Evolutionary conservation across 164 flowering plant species (phyloP).

Genomic region (Chloranthus sessilifolius): DNA sequence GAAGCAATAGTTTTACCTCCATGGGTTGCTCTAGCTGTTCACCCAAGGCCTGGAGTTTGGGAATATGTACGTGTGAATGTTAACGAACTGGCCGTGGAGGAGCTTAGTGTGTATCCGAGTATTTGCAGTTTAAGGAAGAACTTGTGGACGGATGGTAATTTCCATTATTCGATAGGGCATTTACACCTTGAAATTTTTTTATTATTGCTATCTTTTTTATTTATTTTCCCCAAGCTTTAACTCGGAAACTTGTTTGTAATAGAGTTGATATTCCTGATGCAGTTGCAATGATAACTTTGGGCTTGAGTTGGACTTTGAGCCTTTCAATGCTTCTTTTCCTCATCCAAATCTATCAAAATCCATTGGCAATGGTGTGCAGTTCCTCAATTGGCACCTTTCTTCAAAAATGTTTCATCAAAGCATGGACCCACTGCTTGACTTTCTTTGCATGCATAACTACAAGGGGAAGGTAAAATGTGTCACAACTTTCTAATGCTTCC

Average conservation of each 20-base stretch:
- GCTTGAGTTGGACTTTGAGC: constrained; percentile 96
- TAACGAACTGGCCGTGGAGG: constrained; percentile 63
- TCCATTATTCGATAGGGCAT: not conserved
- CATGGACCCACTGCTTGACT: constrained; percentile 78
- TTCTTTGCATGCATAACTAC: constrained; percentile 59
- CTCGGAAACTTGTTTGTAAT: no score
- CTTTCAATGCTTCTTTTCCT: constrained; percentile 81
- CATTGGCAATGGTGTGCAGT: constrained; percentile 95
- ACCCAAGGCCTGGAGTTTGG: constrained; percentile 98
- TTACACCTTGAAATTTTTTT: not conserved
- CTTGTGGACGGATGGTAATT: constrained; percentile 80
- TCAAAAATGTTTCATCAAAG: constrained; percentile 94
- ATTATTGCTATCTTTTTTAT: no score
- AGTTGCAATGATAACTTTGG: constrained; percentile 72
- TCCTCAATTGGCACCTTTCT: constrained; percentile 93
- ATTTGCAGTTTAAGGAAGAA: constrained; percentile 80
- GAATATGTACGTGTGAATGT: constrained; percentile 80
- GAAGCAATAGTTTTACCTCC: constrained; percentile 92
- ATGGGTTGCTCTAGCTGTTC: constrained; percentile 89
- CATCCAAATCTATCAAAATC: constrained; percentile 78
- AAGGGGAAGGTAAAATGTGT: constrained; percentile 66
- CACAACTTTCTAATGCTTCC: not conserved
- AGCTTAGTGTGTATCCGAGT: constrained; percentile 59
- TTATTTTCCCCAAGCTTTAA: not conserved
- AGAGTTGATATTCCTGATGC: constrained; percentile 15